phyloP scores from a whole-genome alignment of 768 basidiomycete species.

The Nidularia pulvinata region DNA sequence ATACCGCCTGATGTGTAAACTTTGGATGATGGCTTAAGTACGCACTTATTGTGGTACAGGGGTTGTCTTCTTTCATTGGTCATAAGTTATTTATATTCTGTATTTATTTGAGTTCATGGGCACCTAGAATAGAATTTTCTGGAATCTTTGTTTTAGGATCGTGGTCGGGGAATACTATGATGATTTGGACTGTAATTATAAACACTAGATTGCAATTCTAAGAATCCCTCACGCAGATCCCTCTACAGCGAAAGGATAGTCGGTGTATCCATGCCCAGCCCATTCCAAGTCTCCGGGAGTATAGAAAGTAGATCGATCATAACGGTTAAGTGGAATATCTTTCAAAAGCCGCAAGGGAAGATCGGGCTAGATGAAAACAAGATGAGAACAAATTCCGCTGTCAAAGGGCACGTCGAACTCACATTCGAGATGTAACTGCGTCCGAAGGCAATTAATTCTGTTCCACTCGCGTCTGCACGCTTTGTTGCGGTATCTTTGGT shows the following conservation, averaged over 20 bases:
- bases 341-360: constrained; percentile 31
- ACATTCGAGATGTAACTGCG: constrained; percentile 28
- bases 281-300: constrained; percentile 16
- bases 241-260: constrained; percentile 17
- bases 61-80: too few relatives aligned
- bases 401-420: constrained; percentile 3
- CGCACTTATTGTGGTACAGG: too few relatives aligned
- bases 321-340: constrained; percentile 25
- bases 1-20: too few relatives aligned
- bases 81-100: too few relatives aligned
- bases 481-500: constrained; percentile 21
- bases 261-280: constrained; percentile 22
- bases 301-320: constrained; percentile 38
- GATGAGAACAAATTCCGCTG: not conserved
- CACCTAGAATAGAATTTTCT: too few relatives aligned
- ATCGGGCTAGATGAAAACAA: constrained; percentile 31
- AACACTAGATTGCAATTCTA: too few relatives aligned
- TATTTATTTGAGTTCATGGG: too few relatives aligned
- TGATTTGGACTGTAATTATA: too few relatives aligned
- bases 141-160: too few relatives aligned
- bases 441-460: constrained; percentile 24
- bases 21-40: too few relatives aligned
- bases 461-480: constrained; percentile 16
- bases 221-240: too few relatives aligned
- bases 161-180: too few relatives aligned